Conservation (phyloP, 31 red algal genomes). For the Odonthalia washingtoniensis region DNA sequence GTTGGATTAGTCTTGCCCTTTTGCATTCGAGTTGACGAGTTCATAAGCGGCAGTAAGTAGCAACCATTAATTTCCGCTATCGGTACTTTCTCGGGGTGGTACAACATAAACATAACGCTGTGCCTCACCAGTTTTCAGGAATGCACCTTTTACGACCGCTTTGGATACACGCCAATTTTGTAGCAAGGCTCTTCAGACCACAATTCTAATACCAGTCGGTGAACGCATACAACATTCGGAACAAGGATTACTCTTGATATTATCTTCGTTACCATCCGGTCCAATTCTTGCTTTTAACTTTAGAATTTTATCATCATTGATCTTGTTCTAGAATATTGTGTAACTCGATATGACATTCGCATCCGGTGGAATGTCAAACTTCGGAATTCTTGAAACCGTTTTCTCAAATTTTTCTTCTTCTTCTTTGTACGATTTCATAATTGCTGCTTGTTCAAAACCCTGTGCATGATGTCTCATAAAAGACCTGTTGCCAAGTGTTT, state of each 20-base stretch:
- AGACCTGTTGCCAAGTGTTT: too few relatives aligned
- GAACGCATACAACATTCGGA: slow-evolving; percentile 24
- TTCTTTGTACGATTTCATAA: not conserved
- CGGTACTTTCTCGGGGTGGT: not conserved
- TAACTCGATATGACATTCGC: slow-evolving; percentile 24
- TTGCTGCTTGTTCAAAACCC: too few relatives aligned
- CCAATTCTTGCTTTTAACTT: slow-evolving; percentile 19
- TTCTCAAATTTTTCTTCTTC: not conserved
- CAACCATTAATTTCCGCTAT: slow-evolving; percentile 13
- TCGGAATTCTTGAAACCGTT: not conserved
- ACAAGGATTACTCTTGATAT: not conserved
- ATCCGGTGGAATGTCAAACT: not conserved
- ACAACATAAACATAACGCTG: slow-evolving; percentile 27
- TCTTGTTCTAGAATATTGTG: slow-evolving; percentile 38
- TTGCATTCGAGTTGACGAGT: not conserved
- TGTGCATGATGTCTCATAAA: too few relatives aligned
- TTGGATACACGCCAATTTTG: slow-evolving; percentile 16
- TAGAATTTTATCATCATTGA: slow-evolving; percentile 30
- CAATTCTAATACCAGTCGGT: slow-evolving; percentile 29
- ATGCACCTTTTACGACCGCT: slow-evolving; percentile 23
- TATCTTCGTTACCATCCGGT: slow-evolving; percentile 52
- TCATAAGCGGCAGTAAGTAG: slow-evolving; percentile 15
- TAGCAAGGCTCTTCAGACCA: slow-evolving; percentile 25
- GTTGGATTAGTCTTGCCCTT: slow-evolving; percentile 9
- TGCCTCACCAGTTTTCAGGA: slow-evolving; percentile 44